Conservation (phyloP, 768 basidiomycete species). For the Amanita muscaria region DNA sequence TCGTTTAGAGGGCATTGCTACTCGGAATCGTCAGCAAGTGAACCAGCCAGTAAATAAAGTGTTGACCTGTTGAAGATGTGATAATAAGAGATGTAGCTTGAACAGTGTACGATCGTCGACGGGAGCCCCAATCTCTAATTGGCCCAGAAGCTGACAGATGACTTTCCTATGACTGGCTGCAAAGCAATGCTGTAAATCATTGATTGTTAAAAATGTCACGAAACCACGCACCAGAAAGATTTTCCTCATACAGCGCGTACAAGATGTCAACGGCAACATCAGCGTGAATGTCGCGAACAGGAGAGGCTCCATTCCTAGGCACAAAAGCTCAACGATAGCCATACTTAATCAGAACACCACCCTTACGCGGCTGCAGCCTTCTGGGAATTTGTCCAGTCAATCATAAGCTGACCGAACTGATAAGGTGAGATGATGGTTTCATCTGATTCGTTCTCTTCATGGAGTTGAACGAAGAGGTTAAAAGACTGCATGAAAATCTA, state of each 20-base stretch:
- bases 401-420: conserved; percentile 68
- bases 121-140: conserved; percentile 1
- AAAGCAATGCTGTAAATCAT: background rate
- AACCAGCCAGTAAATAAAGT: background rate
- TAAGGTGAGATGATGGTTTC: conserved; percentile 65
- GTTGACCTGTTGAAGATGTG: conserved; percentile 7
- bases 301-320: conserved; percentile 12
- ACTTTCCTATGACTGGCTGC: background rate
- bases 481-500: conserved; percentile 70
- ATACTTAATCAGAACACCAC: conserved; percentile 3
- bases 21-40: background rate
- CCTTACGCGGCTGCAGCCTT: conserved; percentile 47
- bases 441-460: conserved; percentile 60
- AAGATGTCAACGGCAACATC: conserved; percentile 55
- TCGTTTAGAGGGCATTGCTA: conserved; percentile 8
- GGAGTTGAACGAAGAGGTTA: conserved; percentile 47
- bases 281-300: conserved; percentile 35
- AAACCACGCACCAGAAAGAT: conserved; percentile 2
- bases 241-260: conserved; percentile 3
- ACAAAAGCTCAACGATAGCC: conserved; percentile 7
- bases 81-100: conserved; percentile 6
- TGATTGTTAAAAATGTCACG: background rate
- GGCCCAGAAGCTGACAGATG: conserved; percentile 3
- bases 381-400: conserved; percentile 84
- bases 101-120: conserved; percentile 3